Percentiles rank a stretch among this genome's conserved stretches.
phyloP scores from a whole-genome alignment of 2,329 filamentous ascomycete genomes.

The Malbranchea cinnamomea region DNA sequence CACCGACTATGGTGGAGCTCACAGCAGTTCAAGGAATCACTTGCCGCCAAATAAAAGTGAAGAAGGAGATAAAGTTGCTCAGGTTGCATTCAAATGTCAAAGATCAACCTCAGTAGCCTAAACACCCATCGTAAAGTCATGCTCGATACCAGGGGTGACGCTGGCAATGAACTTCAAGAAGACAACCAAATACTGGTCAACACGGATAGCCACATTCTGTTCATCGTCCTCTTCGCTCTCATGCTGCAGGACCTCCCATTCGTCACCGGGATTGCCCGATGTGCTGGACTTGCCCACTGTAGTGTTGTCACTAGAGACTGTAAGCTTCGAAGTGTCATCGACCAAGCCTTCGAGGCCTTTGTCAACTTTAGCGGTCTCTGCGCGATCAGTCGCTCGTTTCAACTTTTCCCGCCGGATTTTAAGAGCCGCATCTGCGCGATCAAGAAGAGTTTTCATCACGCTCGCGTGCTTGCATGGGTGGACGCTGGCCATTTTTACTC shows the following conservation, averaged over 20 bases:
- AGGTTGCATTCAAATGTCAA: too few relatives aligned
- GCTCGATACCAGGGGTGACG: slow-evolving; percentile 92
- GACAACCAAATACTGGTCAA: slow-evolving; percentile 37
- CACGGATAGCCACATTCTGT: slow-evolving; percentile 32
- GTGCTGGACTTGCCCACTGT: slow-evolving; percentile 14
- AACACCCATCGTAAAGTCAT: slow-evolving; percentile 94
- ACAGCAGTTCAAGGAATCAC: too few relatives aligned
- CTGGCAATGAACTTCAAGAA: slow-evolving; percentile 59
- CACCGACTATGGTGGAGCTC: too few relatives aligned
- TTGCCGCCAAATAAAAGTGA: too few relatives aligned
- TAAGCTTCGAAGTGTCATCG: slow-evolving; percentile 55
- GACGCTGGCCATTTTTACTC: slow-evolving; percentile 89
- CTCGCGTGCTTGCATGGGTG: slow-evolving; percentile 95
- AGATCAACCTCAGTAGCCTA: too few relatives aligned
- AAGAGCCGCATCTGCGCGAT: slow-evolving; percentile 83
- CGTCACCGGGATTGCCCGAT: slow-evolving; percentile 35
- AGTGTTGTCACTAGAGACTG: slow-evolving; percentile 37
- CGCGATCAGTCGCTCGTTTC: slow-evolving; percentile 40
- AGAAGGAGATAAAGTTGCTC: too few relatives aligned
- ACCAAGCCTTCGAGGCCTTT: slow-evolving; percentile 72
- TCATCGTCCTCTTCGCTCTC: slow-evolving; percentile 35
- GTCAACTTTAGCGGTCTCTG: slow-evolving; percentile 27
- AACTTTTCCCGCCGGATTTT: slow-evolving; percentile 78
- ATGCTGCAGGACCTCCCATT: slow-evolving; percentile 47
- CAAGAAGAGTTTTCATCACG: slow-evolving; percentile 95